Conservation (phyloP, 208 protist species). For the Tritrichomonas musculus region DNA sequence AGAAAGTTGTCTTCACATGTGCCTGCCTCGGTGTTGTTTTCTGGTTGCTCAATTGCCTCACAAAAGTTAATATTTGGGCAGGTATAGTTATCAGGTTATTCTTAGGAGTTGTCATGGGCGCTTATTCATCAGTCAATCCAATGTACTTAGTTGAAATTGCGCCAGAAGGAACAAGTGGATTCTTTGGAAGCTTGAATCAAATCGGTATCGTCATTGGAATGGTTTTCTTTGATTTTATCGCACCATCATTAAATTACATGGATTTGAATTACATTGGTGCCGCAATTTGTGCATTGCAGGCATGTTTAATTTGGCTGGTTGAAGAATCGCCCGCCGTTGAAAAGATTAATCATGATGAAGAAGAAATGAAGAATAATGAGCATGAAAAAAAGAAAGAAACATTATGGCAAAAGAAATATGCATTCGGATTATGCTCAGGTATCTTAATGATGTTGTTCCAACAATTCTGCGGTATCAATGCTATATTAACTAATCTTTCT, state of each 20-base stretch:
- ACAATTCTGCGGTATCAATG: constrained; percentile 27
- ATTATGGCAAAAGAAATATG: not conserved
- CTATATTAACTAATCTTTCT: not conserved
- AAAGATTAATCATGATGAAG: not conserved
- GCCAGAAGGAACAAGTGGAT: not conserved
- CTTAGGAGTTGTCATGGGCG: not conserved
- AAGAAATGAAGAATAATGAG: not conserved
- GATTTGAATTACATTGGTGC: not conserved
- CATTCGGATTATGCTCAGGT: not conserved
- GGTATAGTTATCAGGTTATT: not conserved
- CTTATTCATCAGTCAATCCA: not conserved
- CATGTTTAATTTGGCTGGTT: not conserved
- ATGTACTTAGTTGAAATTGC: constrained; percentile 10
- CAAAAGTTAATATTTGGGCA: not conserved
- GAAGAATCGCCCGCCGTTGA: not conserved
- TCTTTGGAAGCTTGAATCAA: constrained; percentile 2
- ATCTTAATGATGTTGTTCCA: not conserved
- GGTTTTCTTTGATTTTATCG: not conserved
- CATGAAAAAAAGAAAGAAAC: not conserved
- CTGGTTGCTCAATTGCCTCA: not conserved
- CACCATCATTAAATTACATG: not conserved
- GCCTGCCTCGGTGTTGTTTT: not conserved
- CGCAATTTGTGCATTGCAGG: not conserved
- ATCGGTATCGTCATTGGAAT: not conserved
- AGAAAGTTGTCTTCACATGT: not conserved